These are phyloP conservation scores for Umbelopsis sp. DNA, from an alignment of 371 early-diverging fungal species.

Conservation along the genomic window DNA sequence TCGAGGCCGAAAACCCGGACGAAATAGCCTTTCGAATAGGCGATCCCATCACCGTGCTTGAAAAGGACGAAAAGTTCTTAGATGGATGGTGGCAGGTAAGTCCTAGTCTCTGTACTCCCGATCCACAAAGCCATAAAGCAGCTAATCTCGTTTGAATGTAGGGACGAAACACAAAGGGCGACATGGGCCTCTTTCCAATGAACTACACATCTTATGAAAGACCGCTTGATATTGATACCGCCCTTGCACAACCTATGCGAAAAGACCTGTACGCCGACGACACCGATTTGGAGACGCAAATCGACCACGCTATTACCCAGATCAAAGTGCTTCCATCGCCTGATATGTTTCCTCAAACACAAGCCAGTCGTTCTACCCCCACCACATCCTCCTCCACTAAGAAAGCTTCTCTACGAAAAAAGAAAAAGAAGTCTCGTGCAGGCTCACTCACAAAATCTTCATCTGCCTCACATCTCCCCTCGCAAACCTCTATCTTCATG, in stretches of 20 bases:
- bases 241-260: slow-evolving; percentile 22
- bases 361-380: slow-evolving; percentile 11
- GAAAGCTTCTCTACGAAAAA: not conserved
- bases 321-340: slow-evolving; percentile 6
- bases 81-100: slow-evolving; percentile 77
- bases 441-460: slow-evolving; percentile 16
- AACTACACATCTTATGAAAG: slow-evolving; percentile 59
- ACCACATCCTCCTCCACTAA: slow-evolving; percentile 12
- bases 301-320: slow-evolving; percentile 10
- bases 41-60: slow-evolving; percentile 66
- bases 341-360: slow-evolving; percentile 21
- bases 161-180: slow-evolving; percentile 67
- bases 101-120: not conserved
- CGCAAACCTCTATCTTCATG: slow-evolving; percentile 20
- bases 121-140: slow-evolving; percentile 1
- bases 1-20: slow-evolving; percentile 48
- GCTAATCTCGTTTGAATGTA: slow-evolving; percentile 22
- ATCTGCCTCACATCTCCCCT: slow-evolving; percentile 18
- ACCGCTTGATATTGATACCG: slow-evolving; percentile 24
- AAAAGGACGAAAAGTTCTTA: slow-evolving; percentile 63
- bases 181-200: slow-evolving; percentile 71
- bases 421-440: slow-evolving; percentile 12
- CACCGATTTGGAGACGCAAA: slow-evolving; percentile 2
- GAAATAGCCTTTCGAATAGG: slow-evolving; percentile 63
- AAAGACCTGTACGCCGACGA: not conserved